Evolutionary conservation across 2,329 filamentous ascomycete species (phyloP).

Genomic region (Arthrobotrys entomopaga): DNA sequence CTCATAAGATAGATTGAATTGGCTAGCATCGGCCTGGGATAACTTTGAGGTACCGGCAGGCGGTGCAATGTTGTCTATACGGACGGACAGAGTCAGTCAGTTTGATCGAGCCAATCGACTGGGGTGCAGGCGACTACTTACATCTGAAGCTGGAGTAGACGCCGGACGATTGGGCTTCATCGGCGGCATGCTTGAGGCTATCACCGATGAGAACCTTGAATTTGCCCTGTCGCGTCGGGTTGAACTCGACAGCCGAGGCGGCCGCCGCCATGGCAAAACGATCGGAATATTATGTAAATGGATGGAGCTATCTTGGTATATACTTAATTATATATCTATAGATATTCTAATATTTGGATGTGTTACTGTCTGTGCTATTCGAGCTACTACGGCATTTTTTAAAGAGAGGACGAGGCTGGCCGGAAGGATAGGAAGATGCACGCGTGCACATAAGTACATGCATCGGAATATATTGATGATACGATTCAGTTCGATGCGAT

Average conservation of each 20-base stretch:
- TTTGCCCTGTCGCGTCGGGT: slow-evolving; percentile 53
- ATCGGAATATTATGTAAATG: background rate
- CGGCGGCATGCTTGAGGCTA: slow-evolving; percentile 34
- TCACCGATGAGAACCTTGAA: slow-evolving; percentile 54
- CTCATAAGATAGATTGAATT: slow-evolving; percentile 43
- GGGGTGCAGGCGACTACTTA: background rate
- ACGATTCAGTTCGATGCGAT: too few relatives aligned
- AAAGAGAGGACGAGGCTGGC: too few relatives aligned
- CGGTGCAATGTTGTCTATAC: slow-evolving; percentile 33
- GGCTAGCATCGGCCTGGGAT: slow-evolving; percentile 22
- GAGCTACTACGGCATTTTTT: too few relatives aligned
- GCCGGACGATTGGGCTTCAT: slow-evolving; percentile 30
- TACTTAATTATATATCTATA: too few relatives aligned
- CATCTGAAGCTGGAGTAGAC: slow-evolving; percentile 51
- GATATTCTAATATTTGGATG: background rate
- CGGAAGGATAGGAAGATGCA: too few relatives aligned
- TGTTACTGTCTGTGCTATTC: background rate
- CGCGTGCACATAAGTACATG: too few relatives aligned
- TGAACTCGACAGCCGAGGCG: slow-evolving; percentile 48
- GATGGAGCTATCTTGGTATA: background rate
- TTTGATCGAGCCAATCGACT: background rate
- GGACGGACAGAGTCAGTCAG: slow-evolving; percentile 2
- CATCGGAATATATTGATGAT: too few relatives aligned
- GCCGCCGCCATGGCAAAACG: slow-evolving; percentile 22
- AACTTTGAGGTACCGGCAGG: slow-evolving; percentile 35